These are phyloP conservation scores for Adansonia grandidieri DNA, from an alignment of 441 rosid species.

Conservation along the genomic window DNA sequence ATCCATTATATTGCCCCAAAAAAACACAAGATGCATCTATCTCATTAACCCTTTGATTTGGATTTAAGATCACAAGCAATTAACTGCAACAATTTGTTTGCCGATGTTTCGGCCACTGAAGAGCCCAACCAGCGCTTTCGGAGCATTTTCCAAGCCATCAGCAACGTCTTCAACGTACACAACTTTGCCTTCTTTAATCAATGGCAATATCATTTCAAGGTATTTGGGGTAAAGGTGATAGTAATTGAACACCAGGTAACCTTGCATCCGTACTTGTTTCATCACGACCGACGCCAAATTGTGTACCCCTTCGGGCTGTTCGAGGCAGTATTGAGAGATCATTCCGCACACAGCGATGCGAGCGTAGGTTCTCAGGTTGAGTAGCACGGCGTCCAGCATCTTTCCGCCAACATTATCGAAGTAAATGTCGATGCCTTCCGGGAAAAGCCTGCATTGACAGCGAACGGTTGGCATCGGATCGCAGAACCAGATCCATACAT, in stretches of 20 bases:
- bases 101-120: constrained; percentile 51
- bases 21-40: background rate
- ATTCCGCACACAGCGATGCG: constrained; percentile 45
- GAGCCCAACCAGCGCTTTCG: constrained; percentile 47
- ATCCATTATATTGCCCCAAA: background rate
- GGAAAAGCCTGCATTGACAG: constrained; percentile 31
- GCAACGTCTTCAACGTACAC: constrained; percentile 48
- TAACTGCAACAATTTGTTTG: constrained; percentile 47
- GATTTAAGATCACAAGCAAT: constrained; percentile 34
- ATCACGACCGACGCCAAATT: constrained; percentile 30
- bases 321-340: constrained; percentile 51
- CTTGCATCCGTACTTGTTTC: constrained; percentile 46
- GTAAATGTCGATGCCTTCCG: constrained; percentile 45
- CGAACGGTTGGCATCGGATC: background rate
- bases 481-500: background rate
- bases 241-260: constrained; percentile 36
- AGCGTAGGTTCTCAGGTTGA: constrained; percentile 36
- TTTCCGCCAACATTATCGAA: constrained; percentile 48
- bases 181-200: constrained; percentile 42
- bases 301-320: constrained; percentile 38
- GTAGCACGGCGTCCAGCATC: constrained; percentile 39
- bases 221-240: constrained; percentile 36
- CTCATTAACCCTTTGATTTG: background rate
- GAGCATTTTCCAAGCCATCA: constrained; percentile 48
- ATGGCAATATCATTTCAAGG: constrained; percentile 42